Evolutionary conservation across 768 basidiomycete genomes (phyloP).

Genomic region (Leccinum boreale): DNA sequence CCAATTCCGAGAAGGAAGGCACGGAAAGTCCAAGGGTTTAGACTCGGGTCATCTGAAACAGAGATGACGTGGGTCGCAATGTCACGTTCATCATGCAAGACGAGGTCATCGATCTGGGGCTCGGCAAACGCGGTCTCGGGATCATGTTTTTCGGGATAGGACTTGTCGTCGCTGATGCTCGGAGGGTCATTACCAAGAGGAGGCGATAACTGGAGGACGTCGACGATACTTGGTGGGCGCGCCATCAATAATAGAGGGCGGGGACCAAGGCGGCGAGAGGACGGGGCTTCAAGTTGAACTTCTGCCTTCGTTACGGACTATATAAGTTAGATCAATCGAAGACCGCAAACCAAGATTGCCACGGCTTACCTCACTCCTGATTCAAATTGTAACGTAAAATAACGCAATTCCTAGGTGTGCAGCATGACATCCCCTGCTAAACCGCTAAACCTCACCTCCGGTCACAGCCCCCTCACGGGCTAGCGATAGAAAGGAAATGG

Average conservation of each 20-base stretch:
- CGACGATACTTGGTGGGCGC: neutral
- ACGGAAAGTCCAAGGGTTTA: conserved; percentile 39
- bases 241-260: conserved; percentile 7
- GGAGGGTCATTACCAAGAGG: neutral
- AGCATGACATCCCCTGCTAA: too few relatives aligned
- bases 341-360: neutral
- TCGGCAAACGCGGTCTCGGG: conserved; percentile 26
- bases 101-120: conserved; percentile 8
- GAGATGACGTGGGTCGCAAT: conserved; percentile 48
- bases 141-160: conserved; percentile 32
- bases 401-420: neutral
- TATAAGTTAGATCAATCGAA: neutral
- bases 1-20: conserved; percentile 54
- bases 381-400: neutral
- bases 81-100: conserved; percentile 43
- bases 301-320: neutral
- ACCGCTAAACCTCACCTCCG: neutral
- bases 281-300: neutral
- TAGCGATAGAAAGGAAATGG: neutral
- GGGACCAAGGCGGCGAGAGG: neutral
- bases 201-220: neutral
- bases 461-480: neutral
- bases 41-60: conserved; percentile 28
- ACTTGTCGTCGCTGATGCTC: conserved; percentile 18
- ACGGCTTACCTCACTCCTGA: neutral